These are phyloP conservation scores for Talaromyces islandicus DNA, from an alignment of 2,329 filamentous ascomycete genomes.

Conservation along the genomic window DNA sequence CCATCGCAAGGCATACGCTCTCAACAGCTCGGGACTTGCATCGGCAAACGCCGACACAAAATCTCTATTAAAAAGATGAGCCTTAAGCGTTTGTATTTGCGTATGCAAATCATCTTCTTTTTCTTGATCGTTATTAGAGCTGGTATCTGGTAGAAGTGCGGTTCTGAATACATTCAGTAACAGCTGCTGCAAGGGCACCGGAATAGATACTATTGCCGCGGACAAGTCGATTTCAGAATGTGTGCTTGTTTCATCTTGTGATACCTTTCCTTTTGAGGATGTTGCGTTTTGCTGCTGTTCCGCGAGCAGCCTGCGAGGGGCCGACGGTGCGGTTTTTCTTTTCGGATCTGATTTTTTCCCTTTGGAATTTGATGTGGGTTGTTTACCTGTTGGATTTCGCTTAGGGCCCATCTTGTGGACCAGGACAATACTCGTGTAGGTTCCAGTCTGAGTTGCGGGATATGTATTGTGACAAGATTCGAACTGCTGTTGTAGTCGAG, in stretches of 20 bases:
- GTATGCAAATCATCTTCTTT: conserved; percentile 34
- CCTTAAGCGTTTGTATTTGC: conserved; percentile 74
- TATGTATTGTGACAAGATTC: not conserved
- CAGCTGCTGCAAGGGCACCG: conserved; percentile 57
- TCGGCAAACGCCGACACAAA: conserved; percentile 72
- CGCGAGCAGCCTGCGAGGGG: not conserved
- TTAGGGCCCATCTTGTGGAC: not conserved
- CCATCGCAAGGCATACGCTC: conserved; percentile 85
- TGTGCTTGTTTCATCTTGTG: conserved; percentile 2
- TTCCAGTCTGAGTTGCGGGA: not conserved
- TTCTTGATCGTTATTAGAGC: not conserved
- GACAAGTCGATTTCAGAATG: conserved; percentile 18
- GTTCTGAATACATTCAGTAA: conserved; percentile 68
- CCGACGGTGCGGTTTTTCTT: not conserved
- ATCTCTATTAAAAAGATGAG: conserved; percentile 77
- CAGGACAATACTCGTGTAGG: not conserved
- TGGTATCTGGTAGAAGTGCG: conserved; percentile 47
- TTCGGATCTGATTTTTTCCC: not conserved
- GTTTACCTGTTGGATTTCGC: not conserved
- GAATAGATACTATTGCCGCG: conserved; percentile 26
- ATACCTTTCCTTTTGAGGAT: not conserved
- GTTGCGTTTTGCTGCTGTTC: not conserved
- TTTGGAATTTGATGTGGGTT: not conserved
- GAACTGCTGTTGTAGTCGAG: not conserved
- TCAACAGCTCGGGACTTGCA: conserved; percentile 46